Percentiles rank a stretch among this genome's conserved stretches.
These are phyloP conservation scores for Saccharomyces eubayanus DNA, from an alignment of 805 yeast species.

Conservation along the genomic window DNA sequence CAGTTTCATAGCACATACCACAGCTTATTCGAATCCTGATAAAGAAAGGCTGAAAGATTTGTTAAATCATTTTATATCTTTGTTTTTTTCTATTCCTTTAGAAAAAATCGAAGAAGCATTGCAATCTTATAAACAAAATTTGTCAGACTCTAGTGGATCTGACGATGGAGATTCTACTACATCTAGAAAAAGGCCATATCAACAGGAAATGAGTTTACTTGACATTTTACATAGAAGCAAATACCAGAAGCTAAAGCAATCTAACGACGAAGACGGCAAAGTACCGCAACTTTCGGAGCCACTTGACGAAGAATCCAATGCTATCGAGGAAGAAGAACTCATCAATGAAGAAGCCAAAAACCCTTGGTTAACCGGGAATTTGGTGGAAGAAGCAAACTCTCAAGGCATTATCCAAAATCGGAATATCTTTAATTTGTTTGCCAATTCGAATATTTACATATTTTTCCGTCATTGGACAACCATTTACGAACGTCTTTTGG, in stretches of 20 bases:
- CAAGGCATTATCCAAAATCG: conserved; percentile 34
- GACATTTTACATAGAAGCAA: conserved; percentile 31
- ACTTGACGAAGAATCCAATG: conserved; percentile 20
- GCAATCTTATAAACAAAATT: conserved; percentile 27
- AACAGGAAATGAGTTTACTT: conserved; percentile 15
- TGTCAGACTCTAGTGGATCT: conserved; percentile 15
- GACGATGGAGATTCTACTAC: conserved; percentile 8
- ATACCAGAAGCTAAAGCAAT: conserved; percentile 30
- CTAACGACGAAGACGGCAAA: conserved; percentile 17
- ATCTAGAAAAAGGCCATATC: conserved; percentile 28
- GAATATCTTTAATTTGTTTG: conserved; percentile 66
- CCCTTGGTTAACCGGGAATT: conserved; percentile 31
- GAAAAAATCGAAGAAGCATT: conserved; percentile 36
- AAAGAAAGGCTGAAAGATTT: conserved; percentile 68
- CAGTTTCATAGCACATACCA: conserved; percentile 56
- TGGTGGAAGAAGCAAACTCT: conserved; percentile 26
- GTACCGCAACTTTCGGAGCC: conserved; percentile 12
- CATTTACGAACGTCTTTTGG: conserved; percentile 68
- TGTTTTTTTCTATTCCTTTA: conserved; percentile 59
- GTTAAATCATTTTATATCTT: conserved; percentile 57
- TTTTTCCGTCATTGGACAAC: conserved; percentile 81
- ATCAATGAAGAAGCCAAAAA: conserved; percentile 25
- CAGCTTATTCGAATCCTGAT: conserved; percentile 72
- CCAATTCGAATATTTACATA: conserved; percentile 80
- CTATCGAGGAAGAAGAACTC: conserved; percentile 29